Evolutionary conservation across 2,329 filamentous ascomycete species (phyloP), one percentile per base, ranked within the genome.

Genomic region (Exophiala dermatitidis): DNA sequence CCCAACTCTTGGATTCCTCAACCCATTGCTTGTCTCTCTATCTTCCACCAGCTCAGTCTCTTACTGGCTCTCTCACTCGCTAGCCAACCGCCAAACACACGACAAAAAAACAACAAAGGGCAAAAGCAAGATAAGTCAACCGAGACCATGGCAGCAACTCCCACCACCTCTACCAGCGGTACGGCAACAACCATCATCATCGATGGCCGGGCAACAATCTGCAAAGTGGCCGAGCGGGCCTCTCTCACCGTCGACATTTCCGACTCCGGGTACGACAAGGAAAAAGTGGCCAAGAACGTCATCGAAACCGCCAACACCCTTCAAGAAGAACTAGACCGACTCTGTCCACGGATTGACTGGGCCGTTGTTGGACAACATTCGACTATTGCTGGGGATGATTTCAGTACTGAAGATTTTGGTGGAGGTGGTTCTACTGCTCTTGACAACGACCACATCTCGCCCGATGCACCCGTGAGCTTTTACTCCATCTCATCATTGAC

Each of bases 381-480:
- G 19, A 19, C 19, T 19, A 19, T 19, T 19, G 19, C 19, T 19
- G 19, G 19, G 19, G 2, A 19, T 19, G 19, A 19, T 19, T 19
- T 19, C 19, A 19, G 19, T 19, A 19, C 19, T 2, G 19, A 19
- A 19, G 19, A 19, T 19, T 19, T 19, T 19, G 19, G 19, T 19
- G 19, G 19, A 19, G 19, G 19, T 19, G 19, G 19, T 19, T 19
- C 19, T 19, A 19, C 19, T 19, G 19, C 19, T 3, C 41, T 48
- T 5, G 37, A 36, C 9, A 48, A 50, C 9, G 48, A 48, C 29
- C 47, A 51, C 8, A 54, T 57, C 41, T 46, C 60, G 1, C 31
- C 52, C 4, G 53, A 56, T 1, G 59, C 63, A 2, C 56, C 64
- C 2, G 58, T 66, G 4, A 60, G 43, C 28, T 54, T 54, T 46